phyloP scores from a whole-genome alignment of 2,329 filamentous ascomycete species.

The Huntiella abstrusa region DNA sequence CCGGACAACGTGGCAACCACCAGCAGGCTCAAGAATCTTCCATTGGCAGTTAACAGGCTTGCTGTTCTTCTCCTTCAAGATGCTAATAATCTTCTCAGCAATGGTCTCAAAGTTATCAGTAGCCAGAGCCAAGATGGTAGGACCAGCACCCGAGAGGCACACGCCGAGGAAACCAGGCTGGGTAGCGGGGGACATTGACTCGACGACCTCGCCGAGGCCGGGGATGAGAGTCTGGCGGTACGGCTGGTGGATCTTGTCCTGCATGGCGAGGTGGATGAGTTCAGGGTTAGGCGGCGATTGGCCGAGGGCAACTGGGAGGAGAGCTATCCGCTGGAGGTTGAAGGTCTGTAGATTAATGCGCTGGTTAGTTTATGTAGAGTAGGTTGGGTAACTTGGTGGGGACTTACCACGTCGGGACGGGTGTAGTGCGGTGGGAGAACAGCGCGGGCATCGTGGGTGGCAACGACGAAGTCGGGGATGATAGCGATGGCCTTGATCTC shows the following conservation, averaged over 20 bases:
- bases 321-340: conserved; percentile 84
- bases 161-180: conserved; percentile 84
- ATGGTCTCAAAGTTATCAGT: conserved; percentile 81
- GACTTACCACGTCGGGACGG: conserved; percentile 60
- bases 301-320: conserved; percentile 76
- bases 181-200: conserved; percentile 72
- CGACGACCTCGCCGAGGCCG: conserved; percentile 74
- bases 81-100: conserved; percentile 55
- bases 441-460: conserved; percentile 76
- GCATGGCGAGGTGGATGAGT: conserved; percentile 94
- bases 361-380: background rate
- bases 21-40: conserved; percentile 74
- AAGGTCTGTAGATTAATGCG: conserved; percentile 41
- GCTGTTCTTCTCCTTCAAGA: conserved; percentile 42
- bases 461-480: conserved; percentile 87
- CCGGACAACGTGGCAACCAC: conserved; percentile 39
- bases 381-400: background rate
- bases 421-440: conserved; percentile 69
- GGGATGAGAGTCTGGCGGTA: conserved; percentile 87
- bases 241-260: conserved; percentile 94
- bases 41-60: conserved; percentile 55
- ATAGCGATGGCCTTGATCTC: conserved; percentile 96
- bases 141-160: conserved; percentile 84
- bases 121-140: conserved; percentile 83
- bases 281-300: conserved; percentile 79